A percentile compares a stretch with the other conserved stretches of the same genome.
Evolutionary conservation across 441 rosid genomes (phyloP).

Genomic region (Dalechampia spathulata): DNA sequence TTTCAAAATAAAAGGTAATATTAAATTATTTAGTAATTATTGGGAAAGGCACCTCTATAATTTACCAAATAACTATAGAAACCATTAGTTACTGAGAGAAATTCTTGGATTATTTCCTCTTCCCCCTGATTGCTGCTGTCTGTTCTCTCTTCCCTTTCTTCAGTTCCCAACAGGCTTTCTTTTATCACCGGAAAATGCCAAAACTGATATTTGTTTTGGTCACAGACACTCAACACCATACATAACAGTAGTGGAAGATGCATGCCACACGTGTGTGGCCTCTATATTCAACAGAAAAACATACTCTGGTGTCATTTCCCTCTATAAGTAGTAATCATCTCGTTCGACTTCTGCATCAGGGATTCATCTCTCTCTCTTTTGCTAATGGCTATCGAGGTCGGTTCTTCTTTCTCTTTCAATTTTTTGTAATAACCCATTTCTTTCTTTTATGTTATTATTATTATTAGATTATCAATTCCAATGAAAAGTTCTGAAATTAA

Average conservation of each 20-base stretch:
- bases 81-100: no score
- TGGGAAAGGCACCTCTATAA: no score
- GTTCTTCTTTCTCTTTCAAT: not conserved
- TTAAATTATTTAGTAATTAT: no score
- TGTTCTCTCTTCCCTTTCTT: no score
- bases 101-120: no score
- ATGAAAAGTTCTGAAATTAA: not conserved
- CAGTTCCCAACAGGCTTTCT: no score
- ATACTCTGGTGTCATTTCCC: no score
- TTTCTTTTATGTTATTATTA: no score
- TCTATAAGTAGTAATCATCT: not conserved
- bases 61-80: no score
- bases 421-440: no score
- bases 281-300: not conserved
- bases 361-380: not conserved
- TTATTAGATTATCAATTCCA: not conserved
- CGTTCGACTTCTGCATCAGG: not conserved
- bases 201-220: not conserved
- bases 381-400: constrained; percentile 75
- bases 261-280: constrained; percentile 36
- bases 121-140: no score
- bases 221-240: constrained; percentile 21
- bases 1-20: no score
- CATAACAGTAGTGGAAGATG: constrained; percentile 13
- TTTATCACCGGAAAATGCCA: constrained; percentile 11